Percentiles rank a stretch among this genome's conserved stretches.
Evolutionary conservation across 768 basidiomycete species (phyloP).

Genomic region (Tylopilus subfusipes): DNA sequence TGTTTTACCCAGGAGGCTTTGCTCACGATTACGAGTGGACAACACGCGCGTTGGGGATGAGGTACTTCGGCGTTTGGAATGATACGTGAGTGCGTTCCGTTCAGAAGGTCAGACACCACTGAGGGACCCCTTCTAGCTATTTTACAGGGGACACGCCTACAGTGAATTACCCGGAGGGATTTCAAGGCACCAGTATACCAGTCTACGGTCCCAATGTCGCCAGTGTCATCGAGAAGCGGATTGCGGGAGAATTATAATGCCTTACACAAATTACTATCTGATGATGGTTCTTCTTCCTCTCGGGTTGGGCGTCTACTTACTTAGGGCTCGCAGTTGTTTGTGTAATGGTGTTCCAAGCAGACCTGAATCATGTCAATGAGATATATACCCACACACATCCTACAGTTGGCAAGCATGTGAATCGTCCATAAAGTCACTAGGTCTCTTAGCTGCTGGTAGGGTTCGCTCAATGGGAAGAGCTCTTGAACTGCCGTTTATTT

Average conservation of each 20-base stretch:
- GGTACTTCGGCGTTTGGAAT: slow-evolving; percentile 78
- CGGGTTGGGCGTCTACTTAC: background rate
- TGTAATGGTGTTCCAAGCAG: too few species aligned
- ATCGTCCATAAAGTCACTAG: background rate
- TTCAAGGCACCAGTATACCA: slow-evolving; percentile 77
- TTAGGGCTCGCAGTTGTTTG: background rate
- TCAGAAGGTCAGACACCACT: background rate
- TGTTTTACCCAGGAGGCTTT: slow-evolving; percentile 78
- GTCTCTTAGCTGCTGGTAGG: background rate
- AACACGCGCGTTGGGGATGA: slow-evolving; percentile 64
- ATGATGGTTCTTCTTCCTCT: background rate
- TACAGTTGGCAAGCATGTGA: background rate
- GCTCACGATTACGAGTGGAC: slow-evolving; percentile 90
- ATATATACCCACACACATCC: too few species aligned
- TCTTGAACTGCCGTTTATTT: background rate
- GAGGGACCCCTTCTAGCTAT: slow-evolving; percentile 13
- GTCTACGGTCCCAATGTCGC: slow-evolving; percentile 63
- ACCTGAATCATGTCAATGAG: too few species aligned
- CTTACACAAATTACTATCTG: background rate
- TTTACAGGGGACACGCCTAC: slow-evolving; percentile 36
- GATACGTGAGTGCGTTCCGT: slow-evolving; percentile 50
- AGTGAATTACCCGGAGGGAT: slow-evolving; percentile 77
- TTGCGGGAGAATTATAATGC: slow-evolving; percentile 32
- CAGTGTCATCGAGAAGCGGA: slow-evolving; percentile 67
- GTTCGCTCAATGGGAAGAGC: background rate